A percentile compares a stretch with the other conserved stretches of the same genome.
Conservation (phyloP, 2,329 filamentous ascomycete genomes). For the Davidsoniella virescens region DNA sequence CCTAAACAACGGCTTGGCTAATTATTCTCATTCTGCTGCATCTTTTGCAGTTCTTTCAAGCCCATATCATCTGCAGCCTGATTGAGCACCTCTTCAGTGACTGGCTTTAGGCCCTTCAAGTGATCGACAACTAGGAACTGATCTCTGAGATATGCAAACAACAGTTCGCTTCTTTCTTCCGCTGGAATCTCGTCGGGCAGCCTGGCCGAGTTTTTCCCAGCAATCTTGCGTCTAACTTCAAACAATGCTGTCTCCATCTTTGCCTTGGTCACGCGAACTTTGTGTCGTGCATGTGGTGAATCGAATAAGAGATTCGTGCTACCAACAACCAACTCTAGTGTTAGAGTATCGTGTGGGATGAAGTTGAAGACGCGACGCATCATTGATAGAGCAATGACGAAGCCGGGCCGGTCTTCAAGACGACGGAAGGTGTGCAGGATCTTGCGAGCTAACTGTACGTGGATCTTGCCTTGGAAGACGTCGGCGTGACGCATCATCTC, state of each 20-base stretch:
- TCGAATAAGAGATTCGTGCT: constrained; percentile 29
- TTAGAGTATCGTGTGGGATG: constrained; percentile 28
- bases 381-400: constrained; percentile 29
- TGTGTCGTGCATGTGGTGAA: constrained; percentile 23
- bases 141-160: constrained; percentile 26
- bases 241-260: constrained; percentile 24
- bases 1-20: no score
- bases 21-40: constrained; percentile 18
- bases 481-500: constrained; percentile 32
- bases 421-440: constrained; percentile 35
- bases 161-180: constrained; percentile 22
- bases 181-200: constrained; percentile 21
- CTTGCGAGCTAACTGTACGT: constrained; percentile 31
- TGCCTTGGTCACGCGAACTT: constrained; percentile 27
- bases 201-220: constrained; percentile 17
- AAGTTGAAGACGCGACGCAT: constrained; percentile 29
- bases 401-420: constrained; percentile 27
- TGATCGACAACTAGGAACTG: constrained; percentile 5
- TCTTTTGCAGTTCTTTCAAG: constrained; percentile 18
- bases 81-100: constrained; percentile 17
- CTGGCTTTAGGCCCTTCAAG: constrained; percentile 12
- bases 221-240: constrained; percentile 1
- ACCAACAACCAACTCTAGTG: constrained; percentile 30
- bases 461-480: constrained; percentile 26
- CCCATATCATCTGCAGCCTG: constrained; percentile 28